Evolutionary conservation across 176 grass and related monocot species (phyloP), one percentile per base, ranked within the genome.

Genomic region (Oryza meyeriana): DNA sequence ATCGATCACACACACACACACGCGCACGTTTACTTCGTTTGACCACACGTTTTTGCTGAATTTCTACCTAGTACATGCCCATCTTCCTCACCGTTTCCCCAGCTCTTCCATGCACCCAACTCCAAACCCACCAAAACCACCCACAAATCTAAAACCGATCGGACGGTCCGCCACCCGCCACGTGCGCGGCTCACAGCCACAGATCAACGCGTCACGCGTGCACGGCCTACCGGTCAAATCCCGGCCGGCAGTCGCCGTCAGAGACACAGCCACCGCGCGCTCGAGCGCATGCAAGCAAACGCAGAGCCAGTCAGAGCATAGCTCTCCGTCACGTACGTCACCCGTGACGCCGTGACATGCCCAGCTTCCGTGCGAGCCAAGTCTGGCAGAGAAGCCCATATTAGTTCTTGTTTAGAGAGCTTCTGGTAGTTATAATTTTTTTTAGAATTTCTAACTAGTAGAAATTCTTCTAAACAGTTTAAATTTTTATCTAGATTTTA

Each of bases 331-430:
- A 26, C 44, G 45, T 42, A 32, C 84, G 76, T 86, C 76, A 74
- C 76, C 58, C 69, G 59, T 80, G 84, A 74, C 84, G 25, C 71
- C 27, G 18, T 12, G 42, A 20, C 48, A 20, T 8, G 3, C 6
- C 9, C 24, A 22, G 13, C 82, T 81, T 75, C 77, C 82, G 69
- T 74, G 77, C 64, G 28, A 13, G 39, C 71, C 82, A 76, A 80
- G 71, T 57, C n/a, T n/a, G n/a, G n/a, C n/a, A 38, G 42, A 67
- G 61, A 33, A 36, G 6, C 35, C 35, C 35, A 5, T 2, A 4
- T 4, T 36, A 36, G 35, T n/a, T n/a, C n/a, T 5, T 36, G 4
- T 6, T 11, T 45, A 14, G 42, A 13, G 0, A 13, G 2, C 40
- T 12, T 36, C 35, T 33, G 32, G 18, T 10, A 1, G 7, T 26